These are phyloP conservation scores for Craspedostauros australis DNA, from an alignment of 108 stramenopile genomes.

Conservation along the genomic window DNA sequence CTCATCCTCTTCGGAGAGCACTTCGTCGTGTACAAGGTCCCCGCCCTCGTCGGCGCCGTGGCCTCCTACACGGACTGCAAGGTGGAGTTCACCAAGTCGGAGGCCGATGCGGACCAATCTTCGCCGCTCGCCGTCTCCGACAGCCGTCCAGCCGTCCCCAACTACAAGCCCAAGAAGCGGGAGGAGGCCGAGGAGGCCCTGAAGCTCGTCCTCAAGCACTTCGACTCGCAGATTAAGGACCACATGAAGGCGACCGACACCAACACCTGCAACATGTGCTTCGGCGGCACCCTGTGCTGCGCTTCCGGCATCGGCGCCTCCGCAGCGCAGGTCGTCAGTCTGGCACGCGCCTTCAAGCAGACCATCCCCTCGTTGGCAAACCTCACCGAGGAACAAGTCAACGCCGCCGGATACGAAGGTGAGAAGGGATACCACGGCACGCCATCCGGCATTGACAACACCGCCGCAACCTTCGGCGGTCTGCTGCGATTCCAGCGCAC, in stretches of 20 bases:
- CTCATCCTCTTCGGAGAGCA: slow-evolving; percentile 87
- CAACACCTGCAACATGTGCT: slow-evolving; percentile 45
- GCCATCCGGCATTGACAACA: slow-evolving; percentile 88
- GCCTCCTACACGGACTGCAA: slow-evolving; percentile 76
- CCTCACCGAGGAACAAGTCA: slow-evolving; percentile 76
- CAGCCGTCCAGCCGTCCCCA: slow-evolving; percentile 79
- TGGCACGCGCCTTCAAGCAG: slow-evolving; percentile 64
- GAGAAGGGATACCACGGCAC: slow-evolving; percentile 90
- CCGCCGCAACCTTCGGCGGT: slow-evolving; percentile 85
- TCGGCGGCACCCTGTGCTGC: slow-evolving; percentile 78
- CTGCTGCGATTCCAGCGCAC: slow-evolving; percentile 78
- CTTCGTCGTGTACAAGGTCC: slow-evolving; percentile 86
- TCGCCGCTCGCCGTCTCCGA: slow-evolving; percentile 51
- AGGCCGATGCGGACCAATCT: slow-evolving; percentile 30
- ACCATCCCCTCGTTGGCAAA: slow-evolving; percentile 38
- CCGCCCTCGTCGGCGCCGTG: slow-evolving; percentile 82
- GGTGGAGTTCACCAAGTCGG: slow-evolving; percentile 31
- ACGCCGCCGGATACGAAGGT: slow-evolving; percentile 85
- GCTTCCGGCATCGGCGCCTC: slow-evolving; percentile 80
- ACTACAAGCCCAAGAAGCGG: slow-evolving; percentile 77
- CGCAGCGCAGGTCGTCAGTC: slow-evolving; percentile 75
- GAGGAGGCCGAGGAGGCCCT: slow-evolving; percentile 74
- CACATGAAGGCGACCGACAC: too few species aligned
- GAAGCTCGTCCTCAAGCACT: slow-evolving; percentile 61
- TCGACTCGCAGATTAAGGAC: slow-evolving; percentile 15